These are phyloP conservation scores for Solanum etuberosum DNA, from an alignment of 257 asterid genomes.

Conservation along the genomic window DNA sequence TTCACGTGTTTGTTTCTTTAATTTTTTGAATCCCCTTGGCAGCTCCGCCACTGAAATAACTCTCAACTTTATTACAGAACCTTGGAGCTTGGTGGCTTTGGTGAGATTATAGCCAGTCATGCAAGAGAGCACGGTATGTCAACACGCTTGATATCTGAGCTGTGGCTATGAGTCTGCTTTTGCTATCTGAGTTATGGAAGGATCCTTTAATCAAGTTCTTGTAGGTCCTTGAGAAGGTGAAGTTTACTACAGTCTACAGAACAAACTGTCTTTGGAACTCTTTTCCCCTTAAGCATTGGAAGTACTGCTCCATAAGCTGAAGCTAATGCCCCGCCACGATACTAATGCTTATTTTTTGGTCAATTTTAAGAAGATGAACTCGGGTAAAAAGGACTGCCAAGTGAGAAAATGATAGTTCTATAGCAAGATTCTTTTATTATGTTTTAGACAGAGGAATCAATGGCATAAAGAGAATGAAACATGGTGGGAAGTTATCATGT, in stretches of 20 bases:
- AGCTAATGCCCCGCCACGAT: not conserved
- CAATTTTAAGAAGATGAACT: slow-evolving; percentile 22
- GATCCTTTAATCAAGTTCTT: not conserved
- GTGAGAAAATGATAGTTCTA: slow-evolving; percentile 16
- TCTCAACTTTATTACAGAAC: not conserved
- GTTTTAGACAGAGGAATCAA: slow-evolving; percentile 23
- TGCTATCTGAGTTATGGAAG: not conserved
- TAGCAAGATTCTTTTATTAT: slow-evolving; percentile 38
- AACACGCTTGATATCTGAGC: not conserved
- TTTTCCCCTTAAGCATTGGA: not conserved
- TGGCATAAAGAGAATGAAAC: slow-evolving; percentile 22
- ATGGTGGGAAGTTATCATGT: slow-evolving; percentile 30
- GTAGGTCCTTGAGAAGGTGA: not conserved
- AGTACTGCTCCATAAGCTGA: not conserved
- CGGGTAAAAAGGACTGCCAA: slow-evolving; percentile 6
- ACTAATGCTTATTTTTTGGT: not conserved
- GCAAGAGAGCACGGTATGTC: not conserved
- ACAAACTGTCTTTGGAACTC: not conserved
- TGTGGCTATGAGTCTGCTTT: not conserved
- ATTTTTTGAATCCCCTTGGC: not conserved
- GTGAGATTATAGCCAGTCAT: not conserved
- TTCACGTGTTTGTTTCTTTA: not conserved
- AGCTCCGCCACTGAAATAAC: not conserved
- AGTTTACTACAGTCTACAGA: not conserved
- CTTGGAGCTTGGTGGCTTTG: not conserved